Evolutionary conservation across 495 filamentous ascomycete genomes (phyloP).

Genomic region (Podospora conica): DNA sequence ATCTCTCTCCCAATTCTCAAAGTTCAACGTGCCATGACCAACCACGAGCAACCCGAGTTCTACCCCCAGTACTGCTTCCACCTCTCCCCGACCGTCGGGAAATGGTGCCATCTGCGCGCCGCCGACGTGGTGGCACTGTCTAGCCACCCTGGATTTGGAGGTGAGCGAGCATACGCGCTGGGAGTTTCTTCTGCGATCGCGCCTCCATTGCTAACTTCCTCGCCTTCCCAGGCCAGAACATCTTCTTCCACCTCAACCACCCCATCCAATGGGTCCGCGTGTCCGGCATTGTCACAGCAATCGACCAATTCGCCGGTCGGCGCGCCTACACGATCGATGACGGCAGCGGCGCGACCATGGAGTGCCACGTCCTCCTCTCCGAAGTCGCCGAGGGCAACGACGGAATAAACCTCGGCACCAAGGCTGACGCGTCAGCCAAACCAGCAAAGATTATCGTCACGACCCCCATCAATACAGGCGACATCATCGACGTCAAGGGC

Average conservation of each 20-base stretch:
- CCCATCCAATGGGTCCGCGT: constrained; percentile 81
- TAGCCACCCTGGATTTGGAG: constrained; percentile 58
- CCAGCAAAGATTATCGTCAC: constrained; percentile 10
- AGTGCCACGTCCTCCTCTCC: constrained; percentile 35
- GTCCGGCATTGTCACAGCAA: constrained; percentile 69
- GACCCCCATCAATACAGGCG: constrained; percentile 54
- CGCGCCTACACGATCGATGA: constrained; percentile 75
- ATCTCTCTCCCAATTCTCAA: background rate
- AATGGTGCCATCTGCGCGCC: constrained; percentile 75
- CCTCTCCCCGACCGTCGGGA: constrained; percentile 73
- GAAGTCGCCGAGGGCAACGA: background rate
- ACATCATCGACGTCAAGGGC: constrained; percentile 72
- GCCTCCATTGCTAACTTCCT: background rate
- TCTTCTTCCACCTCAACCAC: constrained; percentile 81
- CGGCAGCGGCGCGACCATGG: constrained; percentile 71
- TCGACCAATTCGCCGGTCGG: constrained; percentile 56
- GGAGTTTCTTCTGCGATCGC: background rate
- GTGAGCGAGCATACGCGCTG: constrained; percentile 32
- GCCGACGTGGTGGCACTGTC: constrained; percentile 60
- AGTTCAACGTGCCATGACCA: constrained; percentile 46
- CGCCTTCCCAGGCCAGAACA: constrained; percentile 51
- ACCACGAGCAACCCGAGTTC: constrained; percentile 33
- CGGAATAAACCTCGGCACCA: background rate
- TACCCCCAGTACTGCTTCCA: constrained; percentile 84
- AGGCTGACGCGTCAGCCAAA: constrained; percentile 3